Evolutionary conservation across 805 yeast species (phyloP).

Genomic region (Candida awuae): DNA sequence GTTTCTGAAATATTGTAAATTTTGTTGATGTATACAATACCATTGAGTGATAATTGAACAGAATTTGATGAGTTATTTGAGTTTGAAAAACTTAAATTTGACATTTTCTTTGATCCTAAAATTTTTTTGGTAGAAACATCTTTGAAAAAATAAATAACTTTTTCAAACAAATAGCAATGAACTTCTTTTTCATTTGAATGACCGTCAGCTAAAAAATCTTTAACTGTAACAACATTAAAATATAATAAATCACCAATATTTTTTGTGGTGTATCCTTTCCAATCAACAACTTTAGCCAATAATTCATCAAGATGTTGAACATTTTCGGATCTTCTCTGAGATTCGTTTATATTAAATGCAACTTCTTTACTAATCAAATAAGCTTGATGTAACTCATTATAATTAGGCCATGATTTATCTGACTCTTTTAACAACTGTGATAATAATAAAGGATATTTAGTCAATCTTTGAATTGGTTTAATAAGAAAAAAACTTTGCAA

Average conservation of each 20-base stretch:
- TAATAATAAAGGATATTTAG: slow-evolving; percentile 84
- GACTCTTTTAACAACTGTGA: slow-evolving; percentile 66
- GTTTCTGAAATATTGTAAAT: slow-evolving; percentile 23
- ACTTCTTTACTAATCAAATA: slow-evolving; percentile 70
- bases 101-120: slow-evolving; percentile 40
- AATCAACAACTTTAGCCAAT: slow-evolving; percentile 69
- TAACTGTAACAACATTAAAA: slow-evolving; percentile 62
- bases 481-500: slow-evolving; percentile 80
- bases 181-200: slow-evolving; percentile 75
- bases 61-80: slow-evolving; percentile 15
- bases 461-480: slow-evolving; percentile 93
- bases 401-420: slow-evolving; percentile 42
- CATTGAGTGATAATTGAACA: slow-evolving; percentile 23
- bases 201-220: slow-evolving; percentile 43
- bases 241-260: slow-evolving; percentile 81
- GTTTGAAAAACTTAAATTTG: slow-evolving; percentile 37
- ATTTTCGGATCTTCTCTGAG: slow-evolving; percentile 88
- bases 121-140: slow-evolving; percentile 46
- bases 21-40: slow-evolving; percentile 26
- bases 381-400: slow-evolving; percentile 65
- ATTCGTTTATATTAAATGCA: slow-evolving; percentile 84
- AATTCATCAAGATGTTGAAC: slow-evolving; percentile 60
- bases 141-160: slow-evolving; percentile 52
- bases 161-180: slow-evolving; percentile 81
- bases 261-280: slow-evolving; percentile 80